Conservation (phyloP, 176 grass and related monocot genomes). For the Typha latifolia region DNA sequence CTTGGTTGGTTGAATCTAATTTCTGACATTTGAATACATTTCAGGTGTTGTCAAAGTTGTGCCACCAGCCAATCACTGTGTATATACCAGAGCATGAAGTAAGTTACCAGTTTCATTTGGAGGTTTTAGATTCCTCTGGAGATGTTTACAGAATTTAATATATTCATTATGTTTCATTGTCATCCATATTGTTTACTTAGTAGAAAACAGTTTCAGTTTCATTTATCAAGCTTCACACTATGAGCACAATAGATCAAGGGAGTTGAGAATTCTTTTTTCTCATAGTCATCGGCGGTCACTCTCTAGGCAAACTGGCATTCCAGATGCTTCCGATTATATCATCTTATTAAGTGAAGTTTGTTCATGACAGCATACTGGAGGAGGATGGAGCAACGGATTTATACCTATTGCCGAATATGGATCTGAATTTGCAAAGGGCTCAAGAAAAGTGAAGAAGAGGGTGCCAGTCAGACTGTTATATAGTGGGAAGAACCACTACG, state of each 20-base stretch:
- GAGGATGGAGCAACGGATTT: constrained; percentile 54
- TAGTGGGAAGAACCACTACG: constrained; percentile 79
- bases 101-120: constrained; percentile 10
- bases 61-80: constrained; percentile 67
- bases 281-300: too few relatives aligned
- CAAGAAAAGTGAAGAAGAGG: constrained; percentile 49
- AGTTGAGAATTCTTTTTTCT: too few relatives aligned
- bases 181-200: too few relatives aligned
- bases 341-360: constrained; percentile 14
- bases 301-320: too few relatives aligned
- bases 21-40: constrained; percentile 16
- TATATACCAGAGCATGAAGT: constrained; percentile 94
- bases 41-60: constrained; percentile 79
- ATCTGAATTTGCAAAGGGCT: constrained; percentile 56
- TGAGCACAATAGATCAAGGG: too few relatives aligned
- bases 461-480: constrained; percentile 69
- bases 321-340: neutral
- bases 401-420: constrained; percentile 91
- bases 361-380: constrained; percentile 38
- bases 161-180: neutral
- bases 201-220: too few relatives aligned
- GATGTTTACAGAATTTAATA: constrained; percentile 5
- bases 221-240: too few relatives aligned
- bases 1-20: constrained; percentile 1
- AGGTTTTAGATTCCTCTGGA: neutral